phyloP scores from a whole-genome alignment of 2,329 filamentous ascomycete genomes.

The Thelonectria discophora region DNA sequence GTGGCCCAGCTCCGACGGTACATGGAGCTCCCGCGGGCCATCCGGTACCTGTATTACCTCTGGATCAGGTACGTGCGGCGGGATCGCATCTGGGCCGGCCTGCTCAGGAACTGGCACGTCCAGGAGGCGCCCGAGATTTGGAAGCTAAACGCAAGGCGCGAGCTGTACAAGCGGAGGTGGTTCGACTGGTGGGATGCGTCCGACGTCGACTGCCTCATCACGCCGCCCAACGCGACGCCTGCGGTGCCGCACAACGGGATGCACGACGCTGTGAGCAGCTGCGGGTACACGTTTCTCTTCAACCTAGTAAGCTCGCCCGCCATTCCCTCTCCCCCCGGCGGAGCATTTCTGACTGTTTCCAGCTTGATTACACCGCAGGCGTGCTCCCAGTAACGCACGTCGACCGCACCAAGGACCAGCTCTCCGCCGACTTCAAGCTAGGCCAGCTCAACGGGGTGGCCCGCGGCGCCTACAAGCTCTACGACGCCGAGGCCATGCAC shows the following conservation, averaged over 20 bases:
- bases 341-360: constrained; percentile 20
- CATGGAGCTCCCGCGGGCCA: constrained; percentile 74
- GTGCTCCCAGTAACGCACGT: constrained; percentile 88
- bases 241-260: constrained; percentile 88
- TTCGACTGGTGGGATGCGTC: constrained; percentile 85
- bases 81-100: constrained; percentile 79
- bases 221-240: constrained; percentile 89
- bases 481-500: constrained; percentile 84
- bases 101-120: constrained; percentile 76
- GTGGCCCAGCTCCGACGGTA: constrained; percentile 78
- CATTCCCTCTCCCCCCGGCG: too few species aligned
- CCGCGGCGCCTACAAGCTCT: constrained; percentile 83
- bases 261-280: constrained; percentile 84
- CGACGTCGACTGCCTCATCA: constrained; percentile 79
- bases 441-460: constrained; percentile 80
- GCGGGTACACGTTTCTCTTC: constrained; percentile 93
- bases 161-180: constrained; percentile 80
- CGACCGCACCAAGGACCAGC: constrained; percentile 71
- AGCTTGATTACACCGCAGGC: constrained; percentile 87
- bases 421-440: constrained; percentile 68
- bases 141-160: constrained; percentile 79
- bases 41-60: constrained; percentile 88
- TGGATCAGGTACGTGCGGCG: constrained; percentile 86
- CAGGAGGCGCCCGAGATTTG: constrained; percentile 83
- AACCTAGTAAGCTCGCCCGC: constrained; percentile 70